Base-by-base conservation (phyloP, 306 rosid species). In the Luffa aegyptiaca region DNA sequence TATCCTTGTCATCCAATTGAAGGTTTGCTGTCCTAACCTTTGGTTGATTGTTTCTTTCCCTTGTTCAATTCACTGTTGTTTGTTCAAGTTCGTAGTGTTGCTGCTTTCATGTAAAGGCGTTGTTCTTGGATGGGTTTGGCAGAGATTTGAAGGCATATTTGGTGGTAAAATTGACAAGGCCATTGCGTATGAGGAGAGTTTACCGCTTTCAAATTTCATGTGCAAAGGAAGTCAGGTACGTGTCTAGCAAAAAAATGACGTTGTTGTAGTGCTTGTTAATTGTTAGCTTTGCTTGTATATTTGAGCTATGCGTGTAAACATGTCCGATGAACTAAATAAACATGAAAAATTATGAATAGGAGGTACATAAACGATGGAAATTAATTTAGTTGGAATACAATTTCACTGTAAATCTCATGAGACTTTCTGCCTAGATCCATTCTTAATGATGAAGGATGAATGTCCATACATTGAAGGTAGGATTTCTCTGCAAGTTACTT, bases 131-230 rank as follows among this genome's bases (percentile, higher is more conserved):
- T 82, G 87, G 84, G 79, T 62, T 71, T 79, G 83, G 83, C 86
- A 96, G 99, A 93, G 99, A 87, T 96, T 96, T 75, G 98, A 90
- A 90, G 97, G 98, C 81, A 85, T 91, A 83, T 84, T 86, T 69
- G 99, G 98, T 49, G 89, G 93, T 83, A 96, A 96, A 90, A 90
- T 96, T 75, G 99, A 96, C 76, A 96, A 93, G 86, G 83, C 92
- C 83, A 88, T 96, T 87, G 83, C 94, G 80, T 96, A 90, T 82
- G 98, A 93, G 82, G 99, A 96, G 86, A 78, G 87, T 88, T 88
- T 96, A 89, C 90, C 86, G 79, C 99, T 96, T 83, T 93, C 96
- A 74, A 93, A 89, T 88, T 96, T 90, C 94, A 89, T 96, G 97
- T 87, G 90, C 88, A 96, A 96, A 86, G 80, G 89, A 84, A 96